A percentile compares a stretch with the other conserved stretches of the same genome.
phyloP scores from a whole-genome alignment of 129 eudicot species.

The Daucus carota region DNA sequence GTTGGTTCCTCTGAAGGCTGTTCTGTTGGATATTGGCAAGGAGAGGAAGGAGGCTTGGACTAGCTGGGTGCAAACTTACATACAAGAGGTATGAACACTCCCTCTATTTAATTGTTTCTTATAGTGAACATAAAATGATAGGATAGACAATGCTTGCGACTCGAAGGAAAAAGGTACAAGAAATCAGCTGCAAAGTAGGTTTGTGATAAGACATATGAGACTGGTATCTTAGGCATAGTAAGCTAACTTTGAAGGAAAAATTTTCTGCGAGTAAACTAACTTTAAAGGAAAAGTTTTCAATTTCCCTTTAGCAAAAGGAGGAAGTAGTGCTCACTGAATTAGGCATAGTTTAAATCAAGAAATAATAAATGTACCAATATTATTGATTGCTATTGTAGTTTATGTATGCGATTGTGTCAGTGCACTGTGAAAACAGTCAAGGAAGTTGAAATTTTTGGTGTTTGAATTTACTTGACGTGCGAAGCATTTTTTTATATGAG shows the following conservation, averaged over 20 bases:
- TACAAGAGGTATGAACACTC: slow-evolving; percentile 57
- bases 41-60: slow-evolving; percentile 99
- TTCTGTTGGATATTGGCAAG: slow-evolving; percentile 79
- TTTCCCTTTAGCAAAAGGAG: not conserved
- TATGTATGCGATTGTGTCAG: not conserved
- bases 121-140: not conserved
- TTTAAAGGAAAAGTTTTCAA: not conserved
- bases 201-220: not conserved
- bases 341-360: not conserved
- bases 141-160: not conserved
- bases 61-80: slow-evolving; percentile 77
- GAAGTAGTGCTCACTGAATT: not conserved
- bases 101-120: not conserved
- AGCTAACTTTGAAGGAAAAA: not conserved
- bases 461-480: not conserved
- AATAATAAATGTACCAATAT: not conserved
- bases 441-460: not conserved
- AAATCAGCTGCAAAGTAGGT: no score
- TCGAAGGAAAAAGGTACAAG: no score
- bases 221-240: not conserved
- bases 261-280: not conserved
- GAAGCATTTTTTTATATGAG: not conserved
- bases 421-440: not conserved
- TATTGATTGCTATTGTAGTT: not conserved
- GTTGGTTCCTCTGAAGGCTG: slow-evolving; percentile 75